Evolutionary conservation across 2,329 filamentous ascomycete species (phyloP), one percentile per base, ranked within the genome.

Genomic region (Diaporthe citri): DNA sequence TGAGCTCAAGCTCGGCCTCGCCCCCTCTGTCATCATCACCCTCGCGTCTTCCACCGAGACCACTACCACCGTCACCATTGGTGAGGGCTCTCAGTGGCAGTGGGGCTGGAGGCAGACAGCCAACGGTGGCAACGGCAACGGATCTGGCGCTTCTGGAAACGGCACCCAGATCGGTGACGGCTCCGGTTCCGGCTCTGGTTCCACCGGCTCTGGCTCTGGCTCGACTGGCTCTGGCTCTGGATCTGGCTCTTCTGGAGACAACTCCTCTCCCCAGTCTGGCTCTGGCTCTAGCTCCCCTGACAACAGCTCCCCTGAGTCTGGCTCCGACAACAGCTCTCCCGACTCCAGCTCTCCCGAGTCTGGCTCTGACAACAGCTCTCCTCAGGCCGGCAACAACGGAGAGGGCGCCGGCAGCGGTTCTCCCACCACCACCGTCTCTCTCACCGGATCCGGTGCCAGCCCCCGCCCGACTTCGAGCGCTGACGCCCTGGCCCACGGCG

Each of bases 1-100:
- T 28, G 71, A 79, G 73, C 31, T 81, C 34, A 64, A 77, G 57
- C 70, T 82, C 31, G 74, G 75, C 41, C 77, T 82, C 10, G 80
- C 80, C 12, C 81, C 81, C 31, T 77, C 78, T 28, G 76, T 80
- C 62, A 78, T 79, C 28, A 75, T 81, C 69, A 80, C 78, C n/a
- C 78, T 82, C 6, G 79, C 79, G 17, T 72, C 77, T 17, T 77
- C 77, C 8, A 71, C 75, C 6, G 57, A 60, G 12, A 55, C 73
- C n/a, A 76, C 76, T 17, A 75, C 74, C 75, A 80, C 78, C 77
- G 55, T 79, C 59, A 66, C 77, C 34, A 70, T 71, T 36, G 76
- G 74, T 8, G 67, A 56, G 51, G 73, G 76, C 7, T 69, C 60
- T 56, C 48, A 73, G 51, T 48, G 43, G 34, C 62, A 69, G 34